These are phyloP conservation scores for Lunasporangiospora selenospora DNA, from an alignment of 192 early-diverging fungal genomes.

Conservation along the genomic window DNA sequence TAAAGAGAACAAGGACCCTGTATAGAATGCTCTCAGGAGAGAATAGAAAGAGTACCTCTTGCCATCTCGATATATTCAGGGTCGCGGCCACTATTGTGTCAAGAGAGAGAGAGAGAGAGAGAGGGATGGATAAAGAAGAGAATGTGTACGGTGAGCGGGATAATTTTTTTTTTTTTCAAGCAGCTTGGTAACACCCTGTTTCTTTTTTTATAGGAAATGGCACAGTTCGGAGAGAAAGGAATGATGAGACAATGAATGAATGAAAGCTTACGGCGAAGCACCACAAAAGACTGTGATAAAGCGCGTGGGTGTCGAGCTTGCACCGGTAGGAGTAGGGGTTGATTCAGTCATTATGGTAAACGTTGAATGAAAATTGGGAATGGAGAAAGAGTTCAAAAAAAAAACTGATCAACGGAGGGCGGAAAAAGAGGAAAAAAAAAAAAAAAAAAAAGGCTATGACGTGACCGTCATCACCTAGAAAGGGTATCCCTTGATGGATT, in stretches of 20 bases:
- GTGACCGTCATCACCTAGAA: too few species aligned
- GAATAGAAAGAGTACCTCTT: slow-evolving; percentile 22
- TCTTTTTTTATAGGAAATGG: too few species aligned
- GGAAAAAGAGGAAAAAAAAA: background rate
- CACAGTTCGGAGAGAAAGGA: background rate
- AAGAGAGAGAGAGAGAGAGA: slow-evolving; percentile 4
- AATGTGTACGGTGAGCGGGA: slow-evolving; percentile 8
- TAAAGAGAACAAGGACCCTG: background rate
- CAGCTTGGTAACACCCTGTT: too few species aligned
- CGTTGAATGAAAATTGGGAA: background rate
- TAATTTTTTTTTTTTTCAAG: background rate
- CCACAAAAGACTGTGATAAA: slow-evolving; percentile 48
- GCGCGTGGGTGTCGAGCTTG: slow-evolving; percentile 19
- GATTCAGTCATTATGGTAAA: background rate
- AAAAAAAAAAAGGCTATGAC: background rate
- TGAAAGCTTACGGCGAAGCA: slow-evolving; percentile 31
- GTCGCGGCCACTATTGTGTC: slow-evolving; percentile 31
- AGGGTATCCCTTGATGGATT: too few species aligned
- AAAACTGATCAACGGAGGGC: background rate
- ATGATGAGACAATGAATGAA: background rate
- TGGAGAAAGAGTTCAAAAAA: background rate
- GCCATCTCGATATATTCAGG: slow-evolving; percentile 54
- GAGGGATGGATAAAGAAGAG: background rate
- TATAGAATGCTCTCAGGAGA: background rate
- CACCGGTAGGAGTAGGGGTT: slow-evolving; percentile 2